Evolutionary conservation across 441 rosid genomes (phyloP).

Genomic region (Viola pubescens): DNA sequence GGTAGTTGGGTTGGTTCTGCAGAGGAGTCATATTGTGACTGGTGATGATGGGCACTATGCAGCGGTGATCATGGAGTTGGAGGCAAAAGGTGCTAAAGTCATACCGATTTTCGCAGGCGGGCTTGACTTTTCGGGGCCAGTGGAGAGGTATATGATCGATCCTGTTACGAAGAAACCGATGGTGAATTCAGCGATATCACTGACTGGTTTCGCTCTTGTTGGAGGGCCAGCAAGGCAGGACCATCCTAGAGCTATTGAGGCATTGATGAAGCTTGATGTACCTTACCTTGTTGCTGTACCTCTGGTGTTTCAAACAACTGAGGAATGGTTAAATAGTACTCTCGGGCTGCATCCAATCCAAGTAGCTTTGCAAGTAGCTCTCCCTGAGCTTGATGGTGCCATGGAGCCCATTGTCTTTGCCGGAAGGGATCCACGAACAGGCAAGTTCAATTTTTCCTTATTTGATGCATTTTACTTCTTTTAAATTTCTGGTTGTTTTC

Average conservation of each 20-base stretch:
- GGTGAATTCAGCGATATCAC: constrained; percentile 66
- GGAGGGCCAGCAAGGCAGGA: constrained; percentile 99
- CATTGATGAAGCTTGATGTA: constrained; percentile 80
- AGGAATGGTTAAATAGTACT: constrained; percentile 94
- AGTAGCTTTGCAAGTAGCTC: constrained; percentile 98
- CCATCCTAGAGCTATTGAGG: constrained; percentile 94
- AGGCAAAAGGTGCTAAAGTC: constrained; percentile 95
- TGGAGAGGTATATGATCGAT: constrained; percentile 71
- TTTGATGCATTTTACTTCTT: not conserved
- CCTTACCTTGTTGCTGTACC: constrained; percentile 95
- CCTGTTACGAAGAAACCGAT: constrained; percentile 59
- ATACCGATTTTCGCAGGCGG: constrained; percentile 94
- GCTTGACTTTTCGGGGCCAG: constrained; percentile 91
- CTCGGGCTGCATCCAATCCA: constrained; percentile 96
- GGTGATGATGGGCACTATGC: constrained; percentile 97
- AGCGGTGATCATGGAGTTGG: constrained; percentile 98
- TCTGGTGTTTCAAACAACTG: constrained; percentile 95
- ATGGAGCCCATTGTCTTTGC: constrained; percentile 99
- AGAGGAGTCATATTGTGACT: constrained; percentile 97
- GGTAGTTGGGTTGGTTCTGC: constrained; percentile 68
- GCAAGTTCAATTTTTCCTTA: constrained; percentile 32
- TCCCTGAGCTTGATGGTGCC: constrained; percentile 97
- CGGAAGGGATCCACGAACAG: constrained; percentile 96
- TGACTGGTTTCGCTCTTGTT: constrained; percentile 96
- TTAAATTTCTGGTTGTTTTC: not conserved